Conservation (phyloP, 2,329 filamentous ascomycete genomes). For the Lachnellula cervina region DNA sequence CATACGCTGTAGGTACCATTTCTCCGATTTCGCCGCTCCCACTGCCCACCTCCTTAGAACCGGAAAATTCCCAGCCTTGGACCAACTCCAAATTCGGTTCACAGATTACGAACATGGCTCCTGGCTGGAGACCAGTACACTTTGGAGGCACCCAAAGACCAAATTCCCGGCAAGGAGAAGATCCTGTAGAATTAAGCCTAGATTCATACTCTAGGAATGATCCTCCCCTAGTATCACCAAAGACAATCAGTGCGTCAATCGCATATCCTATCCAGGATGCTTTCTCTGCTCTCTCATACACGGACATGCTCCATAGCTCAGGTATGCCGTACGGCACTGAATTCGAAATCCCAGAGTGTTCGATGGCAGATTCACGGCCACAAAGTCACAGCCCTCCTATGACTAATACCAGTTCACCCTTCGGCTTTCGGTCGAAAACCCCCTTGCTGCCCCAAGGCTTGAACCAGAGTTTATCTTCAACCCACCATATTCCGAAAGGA, state of each 20-base stretch:
- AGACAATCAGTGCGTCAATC: neutral
- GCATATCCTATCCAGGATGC: neutral
- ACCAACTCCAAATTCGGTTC: too few relatives aligned
- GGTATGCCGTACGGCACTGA: neutral
- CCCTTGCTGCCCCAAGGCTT: too few relatives aligned
- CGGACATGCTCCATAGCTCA: slow-evolving; percentile 1
- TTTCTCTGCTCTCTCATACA: neutral
- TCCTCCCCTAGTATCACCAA: slow-evolving; percentile 2
- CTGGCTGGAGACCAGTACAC: slow-evolving; percentile 7
- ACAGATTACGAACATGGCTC: neutral
- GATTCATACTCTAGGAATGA: neutral
- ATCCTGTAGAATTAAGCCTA: neutral
- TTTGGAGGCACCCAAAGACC: slow-evolving; percentile 7
- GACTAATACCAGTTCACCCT: too few relatives aligned
- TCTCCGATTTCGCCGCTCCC: neutral
- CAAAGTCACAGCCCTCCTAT: too few relatives aligned
- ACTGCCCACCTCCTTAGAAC: neutral
- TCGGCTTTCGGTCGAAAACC: too few relatives aligned
- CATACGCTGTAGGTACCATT: neutral
- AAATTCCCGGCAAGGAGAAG: slow-evolving; percentile 6
- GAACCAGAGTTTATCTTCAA: too few relatives aligned
- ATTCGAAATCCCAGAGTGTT: neutral
- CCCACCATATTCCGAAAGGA: too few relatives aligned
- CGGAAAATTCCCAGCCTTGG: neutral
- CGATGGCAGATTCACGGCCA: neutral